A percentile compares a stretch with the other conserved stretches of the same genome.
These are phyloP conservation scores for Biancaea sappan DNA, from an alignment of 306 rosid genomes.

Conservation along the genomic window DNA sequence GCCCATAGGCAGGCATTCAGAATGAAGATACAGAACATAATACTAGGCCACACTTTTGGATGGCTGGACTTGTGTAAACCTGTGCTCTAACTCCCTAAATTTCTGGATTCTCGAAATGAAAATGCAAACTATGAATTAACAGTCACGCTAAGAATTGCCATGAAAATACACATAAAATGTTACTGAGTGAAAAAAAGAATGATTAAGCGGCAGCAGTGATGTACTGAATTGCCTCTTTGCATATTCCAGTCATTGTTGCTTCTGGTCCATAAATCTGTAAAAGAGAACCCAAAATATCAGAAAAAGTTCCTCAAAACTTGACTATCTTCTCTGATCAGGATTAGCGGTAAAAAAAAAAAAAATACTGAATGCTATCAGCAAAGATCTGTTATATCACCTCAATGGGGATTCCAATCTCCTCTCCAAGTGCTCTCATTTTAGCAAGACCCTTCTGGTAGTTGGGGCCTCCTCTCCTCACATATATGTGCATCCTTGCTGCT, in stretches of 20 bases:
- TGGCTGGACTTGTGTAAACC: conserved; percentile 28
- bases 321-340: neutral
- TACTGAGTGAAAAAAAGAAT: neutral
- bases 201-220: conserved; percentile 76
- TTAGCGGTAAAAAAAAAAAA: neutral
- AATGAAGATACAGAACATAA: conserved; percentile 20
- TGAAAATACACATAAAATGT: conserved; percentile 12
- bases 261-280: conserved; percentile 95
- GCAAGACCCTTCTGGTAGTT: conserved; percentile 93
- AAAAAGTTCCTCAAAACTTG: neutral
- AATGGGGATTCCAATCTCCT: conserved; percentile 91
- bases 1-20: conserved; percentile 22
- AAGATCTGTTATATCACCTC: conserved; percentile 59
- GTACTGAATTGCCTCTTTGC: conserved; percentile 95
- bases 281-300: conserved; percentile 32
- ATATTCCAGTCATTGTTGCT: conserved; percentile 97
- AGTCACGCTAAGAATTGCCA: conserved; percentile 34
- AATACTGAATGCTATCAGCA: conserved; percentile 1
- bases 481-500: conserved; percentile 80
- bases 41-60: conserved; percentile 23
- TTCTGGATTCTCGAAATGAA: conserved; percentile 14
- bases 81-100: conserved; percentile 30
- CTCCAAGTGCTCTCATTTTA: conserved; percentile 88
- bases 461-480: conserved; percentile 99
- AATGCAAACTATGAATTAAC: conserved; percentile 33